Evolutionary conservation across 805 yeast genomes (phyloP).

Genomic region (Starmera pachycereana): DNA sequence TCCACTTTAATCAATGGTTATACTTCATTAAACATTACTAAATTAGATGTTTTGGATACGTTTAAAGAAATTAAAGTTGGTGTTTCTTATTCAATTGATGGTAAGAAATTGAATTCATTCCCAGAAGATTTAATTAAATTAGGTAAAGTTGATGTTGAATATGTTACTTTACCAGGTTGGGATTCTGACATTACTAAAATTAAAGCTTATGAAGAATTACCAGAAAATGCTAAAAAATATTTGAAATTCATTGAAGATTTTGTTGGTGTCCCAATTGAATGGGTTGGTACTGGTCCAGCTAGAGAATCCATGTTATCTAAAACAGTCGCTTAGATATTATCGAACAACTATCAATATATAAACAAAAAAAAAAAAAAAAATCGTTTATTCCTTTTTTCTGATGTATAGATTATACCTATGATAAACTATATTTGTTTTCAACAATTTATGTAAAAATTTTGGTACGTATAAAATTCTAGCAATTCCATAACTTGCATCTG

Average conservation of each 20-base stretch:
- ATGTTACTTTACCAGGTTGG: conserved; percentile 94
- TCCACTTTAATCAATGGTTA: conserved; percentile 90
- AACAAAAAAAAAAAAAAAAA: not conserved
- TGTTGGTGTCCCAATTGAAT: conserved; percentile 74
- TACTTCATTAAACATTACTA: conserved; percentile 89
- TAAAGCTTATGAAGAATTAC: conserved; percentile 65
- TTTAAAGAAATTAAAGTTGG: conserved; percentile 86
- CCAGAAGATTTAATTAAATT: conserved; percentile 84
- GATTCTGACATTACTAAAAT: conserved; percentile 67
- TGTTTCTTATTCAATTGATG: conserved; percentile 71
- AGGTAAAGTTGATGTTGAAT: conserved; percentile 87
- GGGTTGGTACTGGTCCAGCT: conserved; percentile 99
- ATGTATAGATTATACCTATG: conserved; percentile 39
- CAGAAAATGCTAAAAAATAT: conserved; percentile 79
- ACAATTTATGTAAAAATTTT: conserved; percentile 11
- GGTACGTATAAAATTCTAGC: conserved; percentile 49
- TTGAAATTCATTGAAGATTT: conserved; percentile 79
- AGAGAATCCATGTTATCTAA: conserved; percentile 85
- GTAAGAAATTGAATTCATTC: conserved; percentile 66
- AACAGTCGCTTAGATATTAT: conserved; percentile 1
- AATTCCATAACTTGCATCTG: conserved; percentile 41
- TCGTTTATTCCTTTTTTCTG: conserved; percentile 9
- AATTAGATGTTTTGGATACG: conserved; percentile 87
- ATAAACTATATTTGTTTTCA: conserved; percentile 29
- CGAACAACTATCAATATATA: too few species aligned